These are phyloP conservation scores for Populus alba DNA, from an alignment of 345 rosid genomes.

Conservation along the genomic window DNA sequence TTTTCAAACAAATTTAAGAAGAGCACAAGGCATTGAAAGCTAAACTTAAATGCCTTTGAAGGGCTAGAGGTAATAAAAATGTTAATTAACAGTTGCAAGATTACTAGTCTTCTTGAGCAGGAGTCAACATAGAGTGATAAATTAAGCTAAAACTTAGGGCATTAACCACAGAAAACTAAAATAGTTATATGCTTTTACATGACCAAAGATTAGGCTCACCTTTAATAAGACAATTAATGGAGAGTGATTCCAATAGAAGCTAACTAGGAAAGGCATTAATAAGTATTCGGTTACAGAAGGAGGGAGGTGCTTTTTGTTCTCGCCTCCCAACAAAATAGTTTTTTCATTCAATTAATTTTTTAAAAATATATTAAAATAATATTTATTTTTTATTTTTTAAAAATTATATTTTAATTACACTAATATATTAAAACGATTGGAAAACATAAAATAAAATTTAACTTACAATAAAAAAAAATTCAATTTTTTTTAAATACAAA, in stretches of 20 bases:
- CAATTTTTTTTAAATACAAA: no score
- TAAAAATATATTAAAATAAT: no score
- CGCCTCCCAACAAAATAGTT: constrained; percentile 1
- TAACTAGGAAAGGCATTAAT: constrained; percentile 8
- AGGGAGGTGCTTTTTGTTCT: neutral
- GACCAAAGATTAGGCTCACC: neutral
- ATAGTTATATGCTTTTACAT: neutral
- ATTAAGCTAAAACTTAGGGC: no score
- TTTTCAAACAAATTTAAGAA: neutral
- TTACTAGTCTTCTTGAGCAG: no score
- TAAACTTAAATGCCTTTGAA: no score
- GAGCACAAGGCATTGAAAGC: neutral
- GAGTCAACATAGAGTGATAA: no score
- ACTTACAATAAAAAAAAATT: neutral
- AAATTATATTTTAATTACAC: no score
- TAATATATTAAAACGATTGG: fast-evolving
- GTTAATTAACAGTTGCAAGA: no score
- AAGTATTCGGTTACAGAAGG: constrained; percentile 25
- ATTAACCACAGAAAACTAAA: no score
- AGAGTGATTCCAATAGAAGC: neutral
- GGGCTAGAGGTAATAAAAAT: no score
- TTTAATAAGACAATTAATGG: constrained; percentile 8
- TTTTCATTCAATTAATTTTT: no score
- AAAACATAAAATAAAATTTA: neutral
- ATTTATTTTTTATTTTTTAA: no score